Evolutionary conservation across 331 rosid species (phyloP), one percentile per base, ranked within the genome.

Genomic region (Spiraea crenata): DNA sequence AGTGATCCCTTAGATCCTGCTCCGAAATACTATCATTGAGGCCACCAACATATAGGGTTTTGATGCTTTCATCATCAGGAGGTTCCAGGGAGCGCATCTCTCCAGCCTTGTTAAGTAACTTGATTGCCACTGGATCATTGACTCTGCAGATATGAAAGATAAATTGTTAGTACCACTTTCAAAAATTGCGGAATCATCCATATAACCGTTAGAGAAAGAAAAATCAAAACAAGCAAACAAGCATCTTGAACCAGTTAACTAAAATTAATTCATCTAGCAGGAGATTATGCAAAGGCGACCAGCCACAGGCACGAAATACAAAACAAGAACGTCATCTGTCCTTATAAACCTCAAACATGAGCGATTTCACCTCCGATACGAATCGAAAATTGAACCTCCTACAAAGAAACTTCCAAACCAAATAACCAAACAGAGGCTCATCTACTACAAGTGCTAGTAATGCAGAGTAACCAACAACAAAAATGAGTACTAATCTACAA

Each of bases 21-120:
- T 91, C 99, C 15, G 84, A 74, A 65, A 93, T 83, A 84, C 99
- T 88, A 14, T 85, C 96, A 83, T 93, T 96, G 54, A 93, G 90
- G 64, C 99, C 97, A 12, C 99, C 99, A 37, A 93, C 95, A 42
- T 93, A 93, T 31, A 93, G 88, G 39, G 99, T 93, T 81, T 71
- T 89, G 17, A 93, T 93, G 84, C 92, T 87, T 84, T 89, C 97
- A 82, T 93, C 96, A 63, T 93, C 97, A 0, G 99, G 99, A 65
- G 89, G 88, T 63, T 91, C 97, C 75, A 93, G 74, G 71, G 97
- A 85, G 35, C 86, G 79, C 99, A 93, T 93, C 81, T 93, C 99
- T 68, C 99, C 99, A 54, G 99, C 99, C 89, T 93, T 93, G 83
- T 90, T 89, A 56, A 93, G 99, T 66, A 93, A 88, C 80, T 93